A percentile compares a stretch with the other conserved stretches of the same genome.
Conservation (phyloP, 2,329 filamentous ascomycete species). For the Fusarium metavorans region DNA sequence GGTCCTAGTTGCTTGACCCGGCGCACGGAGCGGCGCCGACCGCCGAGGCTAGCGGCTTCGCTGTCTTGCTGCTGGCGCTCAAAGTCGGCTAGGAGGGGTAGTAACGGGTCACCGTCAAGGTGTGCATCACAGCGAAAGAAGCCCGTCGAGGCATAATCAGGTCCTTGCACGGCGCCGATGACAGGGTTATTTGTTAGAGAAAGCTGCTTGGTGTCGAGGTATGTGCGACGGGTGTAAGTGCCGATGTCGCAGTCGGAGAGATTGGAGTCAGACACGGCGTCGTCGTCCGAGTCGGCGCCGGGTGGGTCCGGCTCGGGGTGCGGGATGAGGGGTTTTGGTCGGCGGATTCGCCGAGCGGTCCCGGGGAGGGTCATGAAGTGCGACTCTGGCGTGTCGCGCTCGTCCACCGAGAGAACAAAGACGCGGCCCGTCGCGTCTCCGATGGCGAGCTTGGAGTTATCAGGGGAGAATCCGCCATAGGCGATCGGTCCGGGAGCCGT, state of each 20-base stretch:
- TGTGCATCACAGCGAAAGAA: slow-evolving; percentile 65
- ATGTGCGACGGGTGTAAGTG: slow-evolving; percentile 43
- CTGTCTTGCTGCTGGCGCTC: slow-evolving; percentile 60
- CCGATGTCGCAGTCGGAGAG: slow-evolving; percentile 31
- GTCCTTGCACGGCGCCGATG: slow-evolving; percentile 69
- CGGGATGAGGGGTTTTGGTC: slow-evolving; percentile 61
- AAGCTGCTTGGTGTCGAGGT: slow-evolving; percentile 57
- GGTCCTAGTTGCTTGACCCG: slow-evolving; percentile 38
- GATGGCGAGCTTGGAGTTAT: slow-evolving; percentile 66
- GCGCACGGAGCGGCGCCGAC: slow-evolving; percentile 40
- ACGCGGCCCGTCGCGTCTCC: slow-evolving; percentile 73
- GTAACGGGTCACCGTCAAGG: slow-evolving; percentile 54
- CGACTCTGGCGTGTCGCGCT: slow-evolving; percentile 53
- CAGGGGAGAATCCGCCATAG: slow-evolving; percentile 68
- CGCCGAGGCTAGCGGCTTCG: slow-evolving; percentile 43
- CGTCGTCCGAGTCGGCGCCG: slow-evolving; percentile 30
- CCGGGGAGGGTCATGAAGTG: slow-evolving; percentile 54
- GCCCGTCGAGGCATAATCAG: slow-evolving; percentile 59
- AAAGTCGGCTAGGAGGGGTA: slow-evolving; percentile 59
- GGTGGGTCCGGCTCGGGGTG: slow-evolving; percentile 64
- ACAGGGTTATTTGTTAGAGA: slow-evolving; percentile 57
- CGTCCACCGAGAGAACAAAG: slow-evolving; percentile 64
- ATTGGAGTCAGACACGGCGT: slow-evolving; percentile 6
- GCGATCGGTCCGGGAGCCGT: slow-evolving; percentile 68
- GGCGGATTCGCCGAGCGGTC: slow-evolving; percentile 52